Base-by-base conservation (phyloP, 176 grass and related monocot species). In the Tillandsia fasciculata region DNA sequence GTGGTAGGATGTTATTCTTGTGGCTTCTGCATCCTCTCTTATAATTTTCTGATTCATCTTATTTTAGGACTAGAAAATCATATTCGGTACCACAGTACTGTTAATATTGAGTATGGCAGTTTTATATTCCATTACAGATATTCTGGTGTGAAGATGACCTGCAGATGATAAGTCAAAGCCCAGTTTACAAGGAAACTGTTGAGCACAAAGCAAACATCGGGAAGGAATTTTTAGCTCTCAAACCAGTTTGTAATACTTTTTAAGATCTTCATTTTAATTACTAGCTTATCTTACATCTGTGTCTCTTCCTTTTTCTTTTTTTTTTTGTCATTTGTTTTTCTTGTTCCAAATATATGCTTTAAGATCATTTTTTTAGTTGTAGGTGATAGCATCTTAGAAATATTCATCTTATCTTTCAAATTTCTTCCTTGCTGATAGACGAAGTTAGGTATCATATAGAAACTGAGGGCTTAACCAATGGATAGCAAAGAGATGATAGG, bases 111-210 rank as follows among this genome's bases (percentile, higher is more conserved):
- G 54, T 59, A 15, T 59, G 9, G 20, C 14, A 8, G n/a, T 42
- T 59, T 15, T 15, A 18, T 59, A 59, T 8, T 73, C 53, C 68
- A 12, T 26, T 75, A 26, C 64, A 83, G 80, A 78, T 81, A 49
- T 80, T 90, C 67, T 86, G 83, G 80, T 72, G 79, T 71, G 23
- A 29, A 12, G 73, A 86, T 69, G 77, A 90, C 64, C 83, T 90
- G 58, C 9, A 67, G 33, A 69, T 80, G 73, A 65, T 90, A 57
- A 12, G 0, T 51, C 27, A 49, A 64, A 90, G 87, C 33, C 65
- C 67, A 65, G 22, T 86, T 68, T 83, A 63, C 63, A 59, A 83
- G 33, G 80, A 86, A 75, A 49, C 70, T 10, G 64, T 90, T 4
- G 2, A 50, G 69, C 70, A 71, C 5, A 82, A 83, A 57, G 61